Percentiles rank a stretch among this genome's conserved stretches.
phyloP scores from a whole-genome alignment of 495 filamentous ascomycete species.

The Chaetomidium leptoderma region DNA sequence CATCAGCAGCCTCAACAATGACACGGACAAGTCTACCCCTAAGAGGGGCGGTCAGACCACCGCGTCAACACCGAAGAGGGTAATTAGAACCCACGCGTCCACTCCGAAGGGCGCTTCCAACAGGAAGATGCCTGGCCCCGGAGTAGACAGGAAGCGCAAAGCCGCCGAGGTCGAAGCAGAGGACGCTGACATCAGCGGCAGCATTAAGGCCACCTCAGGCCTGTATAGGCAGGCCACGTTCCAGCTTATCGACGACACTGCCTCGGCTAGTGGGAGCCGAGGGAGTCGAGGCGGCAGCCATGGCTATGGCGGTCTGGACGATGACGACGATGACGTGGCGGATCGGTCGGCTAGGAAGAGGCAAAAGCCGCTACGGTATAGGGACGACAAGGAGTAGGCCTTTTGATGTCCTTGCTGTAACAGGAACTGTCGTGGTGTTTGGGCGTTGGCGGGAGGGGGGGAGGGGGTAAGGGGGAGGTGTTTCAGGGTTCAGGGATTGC shows the following conservation, averaged over 20 bases:
- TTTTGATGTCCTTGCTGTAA: constrained; percentile 2
- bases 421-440: not conserved
- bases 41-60: not conserved
- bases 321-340: constrained; percentile 19
- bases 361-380: constrained; percentile 27
- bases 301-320: not conserved
- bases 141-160: constrained; percentile 20
- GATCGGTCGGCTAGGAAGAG: constrained; percentile 21
- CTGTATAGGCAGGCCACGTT: constrained; percentile 18
- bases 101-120: not conserved
- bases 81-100: not conserved
- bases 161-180: constrained; percentile 14
- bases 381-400: constrained; percentile 24
- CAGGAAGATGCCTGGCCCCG: not conserved
- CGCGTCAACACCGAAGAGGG: constrained; percentile 5
- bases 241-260: constrained; percentile 18
- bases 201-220: not conserved
- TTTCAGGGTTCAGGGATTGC: not conserved
- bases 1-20: constrained; percentile 10
- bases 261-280: not conserved
- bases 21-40: constrained; percentile 8
- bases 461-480: not conserved
- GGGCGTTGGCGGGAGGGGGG: not conserved
- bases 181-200: not conserved
- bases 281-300: not conserved